phyloP scores from a whole-genome alignment of 805 yeast species.

The Ogataea ramenticola region DNA sequence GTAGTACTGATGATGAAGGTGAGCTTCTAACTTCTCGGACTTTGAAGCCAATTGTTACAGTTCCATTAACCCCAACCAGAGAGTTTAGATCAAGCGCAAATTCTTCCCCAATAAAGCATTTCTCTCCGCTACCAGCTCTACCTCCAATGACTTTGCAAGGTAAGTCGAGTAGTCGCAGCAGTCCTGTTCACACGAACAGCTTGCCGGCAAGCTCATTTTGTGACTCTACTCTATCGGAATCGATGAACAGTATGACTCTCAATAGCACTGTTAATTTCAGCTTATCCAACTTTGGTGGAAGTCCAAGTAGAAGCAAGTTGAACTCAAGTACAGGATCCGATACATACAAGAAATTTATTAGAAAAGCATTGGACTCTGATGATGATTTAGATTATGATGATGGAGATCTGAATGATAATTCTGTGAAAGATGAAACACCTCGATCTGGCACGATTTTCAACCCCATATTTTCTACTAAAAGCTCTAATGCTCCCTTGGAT shows the following conservation, averaged over 20 bases:
- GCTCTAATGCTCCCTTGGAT: conserved; percentile 11
- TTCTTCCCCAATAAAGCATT: neutral
- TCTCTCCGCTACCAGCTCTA: neutral
- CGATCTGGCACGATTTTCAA: neutral
- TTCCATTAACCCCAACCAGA: neutral
- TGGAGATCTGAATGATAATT: neutral
- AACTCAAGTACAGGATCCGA: neutral
- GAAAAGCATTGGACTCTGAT: neutral
- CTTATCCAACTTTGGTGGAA: neutral
- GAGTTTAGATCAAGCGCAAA: neutral
- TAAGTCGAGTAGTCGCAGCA: neutral
- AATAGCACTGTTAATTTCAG: neutral
- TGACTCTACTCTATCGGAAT: too few relatives aligned
- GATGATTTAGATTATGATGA: neutral
- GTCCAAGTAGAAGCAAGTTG: neutral
- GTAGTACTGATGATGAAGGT: neutral
- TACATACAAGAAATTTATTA: neutral
- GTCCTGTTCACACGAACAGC: neutral
- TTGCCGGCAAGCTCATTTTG: neutral
- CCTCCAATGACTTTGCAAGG: neutral
- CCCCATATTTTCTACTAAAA: conserved; percentile 1
- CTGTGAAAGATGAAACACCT: neutral
- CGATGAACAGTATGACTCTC: neutral
- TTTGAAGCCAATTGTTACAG: neutral
- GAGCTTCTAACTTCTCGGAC: too few relatives aligned